Conservation (phyloP, 2,329 filamentous ascomycete species). For the Fusarium coicis region DNA sequence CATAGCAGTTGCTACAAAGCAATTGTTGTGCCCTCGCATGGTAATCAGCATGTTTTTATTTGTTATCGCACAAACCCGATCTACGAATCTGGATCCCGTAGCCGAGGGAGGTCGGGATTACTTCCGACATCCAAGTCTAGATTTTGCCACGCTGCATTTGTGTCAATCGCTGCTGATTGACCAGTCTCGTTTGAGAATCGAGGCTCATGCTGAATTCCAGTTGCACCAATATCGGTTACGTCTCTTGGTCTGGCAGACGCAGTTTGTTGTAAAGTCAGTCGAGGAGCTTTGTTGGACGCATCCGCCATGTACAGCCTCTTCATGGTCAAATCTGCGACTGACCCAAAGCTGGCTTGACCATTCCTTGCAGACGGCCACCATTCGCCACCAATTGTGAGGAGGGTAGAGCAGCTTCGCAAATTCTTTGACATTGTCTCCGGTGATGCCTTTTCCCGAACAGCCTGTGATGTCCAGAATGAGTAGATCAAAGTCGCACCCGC, state of each 20-base stretch:
- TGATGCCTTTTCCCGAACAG: neutral
- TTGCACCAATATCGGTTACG: neutral
- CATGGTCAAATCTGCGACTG: neutral
- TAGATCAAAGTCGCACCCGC: neutral
- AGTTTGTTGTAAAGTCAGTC: accelerated
- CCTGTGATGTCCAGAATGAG: neutral
- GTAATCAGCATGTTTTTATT: neutral
- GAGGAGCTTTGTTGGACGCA: neutral
- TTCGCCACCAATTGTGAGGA: neutral
- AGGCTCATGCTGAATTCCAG: accelerated
- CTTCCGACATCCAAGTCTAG: neutral
- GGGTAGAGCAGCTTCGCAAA: neutral
- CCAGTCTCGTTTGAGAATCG: neutral
- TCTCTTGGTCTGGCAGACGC: neutral
- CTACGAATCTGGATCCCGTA: neutral
- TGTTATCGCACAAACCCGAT: neutral
- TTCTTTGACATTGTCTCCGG: neutral
- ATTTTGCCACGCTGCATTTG: neutral
- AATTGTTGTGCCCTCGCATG: neutral
- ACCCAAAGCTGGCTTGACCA: neutral
- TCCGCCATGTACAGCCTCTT: neutral
- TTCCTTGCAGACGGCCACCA: neutral
- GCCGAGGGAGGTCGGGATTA: neutral
- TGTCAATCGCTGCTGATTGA: neutral
- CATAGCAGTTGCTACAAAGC: accelerated